Percentiles rank a stretch among this genome's conserved stretches.
These are phyloP conservation scores for Arthrobotrys sphaeroides DNA, from an alignment of 2,329 filamentous ascomycete genomes.

Conservation along the genomic window DNA sequence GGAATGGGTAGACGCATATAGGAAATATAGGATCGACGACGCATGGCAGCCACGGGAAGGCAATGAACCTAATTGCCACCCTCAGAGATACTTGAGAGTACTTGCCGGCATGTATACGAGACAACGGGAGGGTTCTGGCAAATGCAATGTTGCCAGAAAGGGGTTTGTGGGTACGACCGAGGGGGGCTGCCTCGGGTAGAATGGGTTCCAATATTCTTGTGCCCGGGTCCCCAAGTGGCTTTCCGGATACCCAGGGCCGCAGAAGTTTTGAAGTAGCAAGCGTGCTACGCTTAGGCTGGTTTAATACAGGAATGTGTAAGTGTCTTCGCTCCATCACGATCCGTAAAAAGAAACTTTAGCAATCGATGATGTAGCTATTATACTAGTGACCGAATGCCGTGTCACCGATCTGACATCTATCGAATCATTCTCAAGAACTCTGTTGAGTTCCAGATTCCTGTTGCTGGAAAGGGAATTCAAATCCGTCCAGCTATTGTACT, in stretches of 20 bases:
- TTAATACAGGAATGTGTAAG: neutral
- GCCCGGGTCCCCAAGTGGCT: neutral
- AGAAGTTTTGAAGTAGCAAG: neutral
- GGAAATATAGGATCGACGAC: slow-evolving; percentile 3
- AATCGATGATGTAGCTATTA: too few species aligned
- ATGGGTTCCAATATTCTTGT: neutral
- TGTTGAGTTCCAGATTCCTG: neutral
- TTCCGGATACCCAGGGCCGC: neutral
- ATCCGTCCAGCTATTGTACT: neutral
- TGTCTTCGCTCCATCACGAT: neutral
- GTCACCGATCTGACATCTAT: neutral
- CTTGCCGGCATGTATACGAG: neutral
- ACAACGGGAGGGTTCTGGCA: neutral
- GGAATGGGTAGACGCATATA: neutral
- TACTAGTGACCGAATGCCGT: neutral
- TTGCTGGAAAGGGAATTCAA: neutral
- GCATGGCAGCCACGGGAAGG: neutral
- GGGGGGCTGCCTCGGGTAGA: neutral
- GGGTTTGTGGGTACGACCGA: neutral
- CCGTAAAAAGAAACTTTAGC: neutral
- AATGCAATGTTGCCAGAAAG: neutral
- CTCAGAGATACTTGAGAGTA: neutral
- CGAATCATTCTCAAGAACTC: neutral
- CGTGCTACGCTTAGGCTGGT: neutral
- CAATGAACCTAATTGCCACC: neutral